These are phyloP conservation scores for Wilhelminamyces savonicus DNA, from an alignment of 805 yeast genomes.

Conservation along the genomic window DNA sequence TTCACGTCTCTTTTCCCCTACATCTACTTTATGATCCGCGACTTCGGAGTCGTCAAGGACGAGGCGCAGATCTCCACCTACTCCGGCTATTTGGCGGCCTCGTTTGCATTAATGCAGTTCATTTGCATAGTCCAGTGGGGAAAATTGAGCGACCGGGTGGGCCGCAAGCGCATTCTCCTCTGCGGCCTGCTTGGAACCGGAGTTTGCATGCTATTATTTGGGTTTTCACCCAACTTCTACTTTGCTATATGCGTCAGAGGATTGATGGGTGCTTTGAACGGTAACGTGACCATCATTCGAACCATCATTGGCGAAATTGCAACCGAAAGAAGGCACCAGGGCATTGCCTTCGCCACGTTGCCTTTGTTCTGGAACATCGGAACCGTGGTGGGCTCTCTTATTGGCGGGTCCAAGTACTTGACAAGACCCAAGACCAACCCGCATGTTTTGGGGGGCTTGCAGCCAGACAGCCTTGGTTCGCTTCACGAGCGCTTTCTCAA, in stretches of 20 bases:
- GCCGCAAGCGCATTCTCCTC: conserved; percentile 1
- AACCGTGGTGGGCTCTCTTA: conserved; percentile 13
- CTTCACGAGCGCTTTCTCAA: conserved; percentile 7
- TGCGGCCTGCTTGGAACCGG: neutral
- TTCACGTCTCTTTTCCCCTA: conserved; percentile 24
- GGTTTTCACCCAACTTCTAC: neutral
- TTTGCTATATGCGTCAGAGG: neutral
- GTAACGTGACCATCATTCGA: conserved; percentile 7
- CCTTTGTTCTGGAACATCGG: conserved; percentile 15
- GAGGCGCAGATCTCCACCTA: conserved; percentile 12
- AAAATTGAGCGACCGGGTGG: neutral
- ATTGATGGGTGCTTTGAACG: conserved; percentile 4
- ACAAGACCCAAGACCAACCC: conserved; percentile 8
- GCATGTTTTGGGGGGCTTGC: too few species aligned
- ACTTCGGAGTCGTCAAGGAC: conserved; percentile 12
- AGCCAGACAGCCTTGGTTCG: neutral
- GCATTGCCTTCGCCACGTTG: conserved; percentile 11
- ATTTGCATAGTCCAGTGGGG: conserved; percentile 9
- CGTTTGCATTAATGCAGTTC: conserved; percentile 14
- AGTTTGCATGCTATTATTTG: neutral
- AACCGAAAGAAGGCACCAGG: conserved; percentile 11
- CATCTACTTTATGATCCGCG: conserved; percentile 18
- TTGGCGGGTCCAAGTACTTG: conserved; percentile 13
- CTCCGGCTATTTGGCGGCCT: conserved; percentile 12
- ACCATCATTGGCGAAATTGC: conserved; percentile 14